Base-by-base conservation (phyloP, 352 stramenopile species). In the Globisporangium spinosum region DNA sequence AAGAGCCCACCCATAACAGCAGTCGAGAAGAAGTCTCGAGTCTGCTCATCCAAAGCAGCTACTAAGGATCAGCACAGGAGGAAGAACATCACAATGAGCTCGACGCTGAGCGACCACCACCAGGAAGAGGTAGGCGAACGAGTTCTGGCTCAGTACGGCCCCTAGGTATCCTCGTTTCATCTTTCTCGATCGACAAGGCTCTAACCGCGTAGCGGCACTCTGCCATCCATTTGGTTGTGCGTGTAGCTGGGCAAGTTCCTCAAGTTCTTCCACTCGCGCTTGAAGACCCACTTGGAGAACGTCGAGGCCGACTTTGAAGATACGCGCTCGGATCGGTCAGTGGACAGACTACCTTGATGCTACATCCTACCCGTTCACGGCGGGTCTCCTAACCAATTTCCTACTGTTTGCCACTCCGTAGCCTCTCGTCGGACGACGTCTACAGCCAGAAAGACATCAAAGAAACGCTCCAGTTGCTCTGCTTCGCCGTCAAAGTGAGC, bases 261-360 rank as follows among this genome's bases (percentile, higher is more conserved):
- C 76, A 91, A 93, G 79, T 93, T 94, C 71, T 94, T 94, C 68
- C 86, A 84, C 34, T 86, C 83, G 72, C 84, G 86, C 6, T 65
- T 93, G 32, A 85, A 80, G 54, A 88, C 80, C 34, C 86, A 94
- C 58, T 63, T 94, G 15, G 83, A 93, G 73, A 93, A 89, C 64
- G 83, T 94, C 58, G 86, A 94, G 35, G 86, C 83, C 38, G 86
- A 94, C 60, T 94, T 94, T 65, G 86, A 94, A 62, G 86, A 94
- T 74, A 90, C 85, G n/a, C 81, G 80, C 38, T 91, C 78, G 32
- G 86, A 94, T 60, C 82, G 86, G 69, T 8, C 29, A 32, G 29
- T 32, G 29, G 4, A 32, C 3, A 32, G 29, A 32, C 4, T 32
- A 32, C 29, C 29, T 32, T 32, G 3, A 8, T 32, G 29, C 29